phyloP scores from a whole-genome alignment of 345 rosid genomes.

The Citrus maxima region DNA sequence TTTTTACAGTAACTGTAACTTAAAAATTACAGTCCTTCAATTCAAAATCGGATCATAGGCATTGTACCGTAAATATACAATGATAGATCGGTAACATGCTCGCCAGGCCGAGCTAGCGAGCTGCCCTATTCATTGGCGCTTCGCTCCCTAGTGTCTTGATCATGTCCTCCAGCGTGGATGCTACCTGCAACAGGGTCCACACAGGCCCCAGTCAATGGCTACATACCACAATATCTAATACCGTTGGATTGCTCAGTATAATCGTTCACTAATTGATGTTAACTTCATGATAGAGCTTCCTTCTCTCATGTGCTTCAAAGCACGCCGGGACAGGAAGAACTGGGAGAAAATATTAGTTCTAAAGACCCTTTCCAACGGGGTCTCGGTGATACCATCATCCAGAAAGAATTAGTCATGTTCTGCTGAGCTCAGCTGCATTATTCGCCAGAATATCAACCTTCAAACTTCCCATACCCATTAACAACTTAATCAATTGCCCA shows the following conservation, averaged over 20 bases:
- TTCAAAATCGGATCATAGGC: no score
- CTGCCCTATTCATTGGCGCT: conserved; percentile 55
- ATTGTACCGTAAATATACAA: no score
- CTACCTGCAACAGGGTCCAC: conserved; percentile 3
- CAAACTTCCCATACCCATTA: conserved; percentile 37
- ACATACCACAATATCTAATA: conserved; percentile 50
- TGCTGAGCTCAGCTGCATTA: conserved; percentile 55
- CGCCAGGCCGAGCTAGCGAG: conserved; percentile 43
- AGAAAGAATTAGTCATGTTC: conserved; percentile 24
- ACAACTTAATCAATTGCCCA: conserved; percentile 55
- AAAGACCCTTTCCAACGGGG: conserved; percentile 58
- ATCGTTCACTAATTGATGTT: conserved; percentile 45
- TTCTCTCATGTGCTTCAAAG: conserved; percentile 68
- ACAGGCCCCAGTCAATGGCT: conserved; percentile 44
- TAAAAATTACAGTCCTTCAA: no score
- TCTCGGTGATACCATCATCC: conserved; percentile 55
- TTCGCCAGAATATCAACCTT: conserved; percentile 60
- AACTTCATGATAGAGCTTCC: conserved; percentile 70
- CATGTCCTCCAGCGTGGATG: conserved; percentile 46
- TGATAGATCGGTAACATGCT: not conserved
- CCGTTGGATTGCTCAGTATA: conserved; percentile 38
- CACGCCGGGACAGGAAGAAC: conserved; percentile 57
- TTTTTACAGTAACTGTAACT: no score
- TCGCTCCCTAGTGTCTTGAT: conserved; percentile 40
- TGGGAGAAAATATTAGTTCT: conserved; percentile 64